Evolutionary conservation across 176 grass and related monocot genomes (phyloP), one percentile per base, ranked within the genome.

Genomic region (Triticum timopheevii): DNA sequence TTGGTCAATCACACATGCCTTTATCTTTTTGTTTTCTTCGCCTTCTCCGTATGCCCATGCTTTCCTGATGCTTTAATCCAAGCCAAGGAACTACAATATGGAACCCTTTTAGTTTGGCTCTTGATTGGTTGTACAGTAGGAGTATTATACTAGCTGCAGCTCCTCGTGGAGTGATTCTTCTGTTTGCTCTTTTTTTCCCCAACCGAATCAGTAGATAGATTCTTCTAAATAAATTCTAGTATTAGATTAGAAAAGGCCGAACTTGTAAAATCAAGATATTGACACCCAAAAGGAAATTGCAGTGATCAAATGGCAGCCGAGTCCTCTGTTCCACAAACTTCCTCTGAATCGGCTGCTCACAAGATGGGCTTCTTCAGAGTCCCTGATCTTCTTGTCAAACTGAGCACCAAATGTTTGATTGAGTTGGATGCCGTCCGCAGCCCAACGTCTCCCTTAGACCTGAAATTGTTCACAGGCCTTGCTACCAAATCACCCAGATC

Each of bases 371-470:
- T 92, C 78, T 92, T 92, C 82, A 86, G 82, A 44, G 86, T 88
- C 72, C 86, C 90, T 78, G 90, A 82, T 73, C 82, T 82, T 28
- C 86, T 92, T 78, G 82, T 92, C 78, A 92, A 92, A 65, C 82
- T 92, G 72, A 92, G 90, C 72, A 82, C 82, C 78, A 92, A 91
- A 76, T 91, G 90, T 47, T 82, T 88, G 65, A 82, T 88, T 77
- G 90, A 92, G n/a, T 50, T 92, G 78, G 90, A 92, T 73, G 83
- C 83, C 2, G 91, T 88, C 49, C 73, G 86, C 83, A 95, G 93
- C 13, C 93, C 93, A 33, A 93, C 88, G 12, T 93, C 93, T 0
- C 90, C 93, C 44, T 79, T 95, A 23, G 93, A 95, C 64, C 86
- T 95, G 30, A 88, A 93, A 49, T 87, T 94, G 64, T 95, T 92